These are phyloP conservation scores for Pythium folliculosum DNA, from an alignment of 352 stramenopile species.

Conservation along the genomic window DNA sequence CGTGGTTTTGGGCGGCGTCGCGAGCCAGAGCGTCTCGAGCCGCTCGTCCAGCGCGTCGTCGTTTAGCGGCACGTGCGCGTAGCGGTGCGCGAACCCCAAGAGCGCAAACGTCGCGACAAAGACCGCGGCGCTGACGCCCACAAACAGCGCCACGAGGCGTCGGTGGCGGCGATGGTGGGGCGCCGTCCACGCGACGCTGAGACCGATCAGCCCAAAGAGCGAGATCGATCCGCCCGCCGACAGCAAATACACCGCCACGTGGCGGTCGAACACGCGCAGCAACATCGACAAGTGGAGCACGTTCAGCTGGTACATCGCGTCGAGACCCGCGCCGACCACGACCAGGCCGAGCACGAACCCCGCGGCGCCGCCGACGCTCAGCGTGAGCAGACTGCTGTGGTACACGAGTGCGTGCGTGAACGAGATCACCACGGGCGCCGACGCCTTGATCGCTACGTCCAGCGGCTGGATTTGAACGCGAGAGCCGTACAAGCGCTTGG, in stretches of 20 bases:
- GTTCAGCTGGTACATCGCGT: slow-evolving; percentile 66
- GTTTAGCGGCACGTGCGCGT: slow-evolving; percentile 20
- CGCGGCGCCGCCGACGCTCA: slow-evolving; percentile 29
- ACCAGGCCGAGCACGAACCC: slow-evolving; percentile 43
- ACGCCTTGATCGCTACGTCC: neutral
- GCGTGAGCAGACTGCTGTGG: slow-evolving; percentile 14
- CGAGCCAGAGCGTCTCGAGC: slow-evolving; percentile 25
- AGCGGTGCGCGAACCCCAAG: slow-evolving; percentile 46
- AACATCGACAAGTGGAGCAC: slow-evolving; percentile 66
- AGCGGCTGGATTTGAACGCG: neutral
- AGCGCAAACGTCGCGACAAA: slow-evolving; percentile 46
- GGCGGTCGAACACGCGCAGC: slow-evolving; percentile 53
- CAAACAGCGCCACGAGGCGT: slow-evolving; percentile 36
- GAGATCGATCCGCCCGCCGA: slow-evolving; percentile 39
- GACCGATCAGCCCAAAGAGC: slow-evolving; percentile 37
- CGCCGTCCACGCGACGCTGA: slow-evolving; percentile 33
- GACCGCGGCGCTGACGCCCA: slow-evolving; percentile 34
- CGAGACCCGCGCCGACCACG: slow-evolving; percentile 46
- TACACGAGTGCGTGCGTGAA: slow-evolving; percentile 22
- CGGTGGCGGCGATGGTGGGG: slow-evolving; percentile 1
- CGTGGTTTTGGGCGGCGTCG: slow-evolving; percentile 20
- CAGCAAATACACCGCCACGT: slow-evolving; percentile 54
- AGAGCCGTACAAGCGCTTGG: slow-evolving; percentile 11
- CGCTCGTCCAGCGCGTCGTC: slow-evolving; percentile 25
- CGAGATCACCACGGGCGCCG: slow-evolving; percentile 4